phyloP scores from a whole-genome alignment of 208 protist genomes.

The Spongospora subterranea region DNA sequence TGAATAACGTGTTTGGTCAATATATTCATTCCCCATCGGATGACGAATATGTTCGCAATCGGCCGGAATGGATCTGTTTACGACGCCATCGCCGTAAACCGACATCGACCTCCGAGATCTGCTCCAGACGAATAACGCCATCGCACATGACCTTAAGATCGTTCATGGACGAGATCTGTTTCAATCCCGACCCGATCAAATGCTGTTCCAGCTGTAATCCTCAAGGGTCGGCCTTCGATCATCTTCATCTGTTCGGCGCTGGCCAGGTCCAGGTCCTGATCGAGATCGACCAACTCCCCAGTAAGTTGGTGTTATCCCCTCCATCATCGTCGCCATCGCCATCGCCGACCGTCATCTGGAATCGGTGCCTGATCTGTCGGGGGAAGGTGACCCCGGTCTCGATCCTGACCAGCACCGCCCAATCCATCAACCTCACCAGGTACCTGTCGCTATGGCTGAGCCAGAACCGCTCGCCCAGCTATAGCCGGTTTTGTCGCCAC shows the following conservation, averaged over 20 bases:
- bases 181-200: not conserved
- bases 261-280: not conserved
- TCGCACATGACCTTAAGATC: not conserved
- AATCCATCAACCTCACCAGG: not conserved
- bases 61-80: not conserved
- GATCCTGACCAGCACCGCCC: not conserved
- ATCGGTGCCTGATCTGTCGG: not conserved
- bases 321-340: not conserved
- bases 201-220: not conserved
- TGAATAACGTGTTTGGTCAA: not conserved
- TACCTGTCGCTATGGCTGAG: not conserved
- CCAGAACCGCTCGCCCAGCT: not conserved
- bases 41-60: not conserved
- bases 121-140: not conserved
- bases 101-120: not conserved
- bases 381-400: not conserved
- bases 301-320: not conserved
- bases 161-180: not conserved
- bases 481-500: not conserved
- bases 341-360: not conserved
- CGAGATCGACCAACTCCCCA: not conserved
- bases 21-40: not conserved
- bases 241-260: not conserved
- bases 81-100: not conserved
- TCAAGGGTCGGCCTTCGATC: not conserved